Conservation (phyloP, 176 grass and related monocot species). For the barley (Hordeum vulgare) region DNA sequence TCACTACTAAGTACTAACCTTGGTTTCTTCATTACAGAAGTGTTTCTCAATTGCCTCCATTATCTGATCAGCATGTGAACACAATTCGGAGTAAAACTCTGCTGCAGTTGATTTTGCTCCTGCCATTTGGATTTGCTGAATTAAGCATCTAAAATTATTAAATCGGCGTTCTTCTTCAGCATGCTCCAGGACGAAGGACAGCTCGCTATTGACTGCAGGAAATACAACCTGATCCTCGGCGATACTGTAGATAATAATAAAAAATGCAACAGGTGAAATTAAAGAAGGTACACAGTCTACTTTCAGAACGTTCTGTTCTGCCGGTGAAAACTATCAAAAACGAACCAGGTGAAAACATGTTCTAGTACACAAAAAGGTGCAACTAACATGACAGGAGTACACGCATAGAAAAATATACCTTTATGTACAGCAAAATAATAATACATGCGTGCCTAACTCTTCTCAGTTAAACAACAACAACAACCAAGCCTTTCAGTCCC, state of each 20-base stretch:
- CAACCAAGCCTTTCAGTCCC: too few relatives aligned
- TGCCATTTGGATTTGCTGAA: conserved; percentile 85
- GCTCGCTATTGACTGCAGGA: conserved; percentile 78
- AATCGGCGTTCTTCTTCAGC: conserved; percentile 79
- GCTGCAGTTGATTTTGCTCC: conserved; percentile 61
- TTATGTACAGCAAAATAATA: conserved; percentile 7
- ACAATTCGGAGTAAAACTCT: conserved; percentile 74
- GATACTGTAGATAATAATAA: conserved; percentile 48
- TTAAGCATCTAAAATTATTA: conserved; percentile 80
- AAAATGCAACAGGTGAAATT: conserved; percentile 3
- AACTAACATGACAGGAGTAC: neutral
- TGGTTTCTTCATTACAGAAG: conserved; percentile 81
- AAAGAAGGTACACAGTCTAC: conserved; percentile 7
- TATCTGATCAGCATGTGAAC: conserved; percentile 92
- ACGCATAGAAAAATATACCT: conserved; percentile 8
- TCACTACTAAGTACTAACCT: conserved; percentile 40
- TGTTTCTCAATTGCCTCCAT: conserved; percentile 92
- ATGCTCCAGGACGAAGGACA: conserved; percentile 75
- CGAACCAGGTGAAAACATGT: conserved; percentile 10
- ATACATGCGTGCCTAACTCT: neutral
- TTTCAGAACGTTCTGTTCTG: neutral
- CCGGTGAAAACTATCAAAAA: conserved; percentile 1
- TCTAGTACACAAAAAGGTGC: neutral
- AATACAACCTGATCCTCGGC: conserved; percentile 98
- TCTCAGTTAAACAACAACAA: conserved; percentile 16